Base-by-base conservation (phyloP, 2,329 filamentous ascomycete genomes). In the Alternaria triticina region DNA sequence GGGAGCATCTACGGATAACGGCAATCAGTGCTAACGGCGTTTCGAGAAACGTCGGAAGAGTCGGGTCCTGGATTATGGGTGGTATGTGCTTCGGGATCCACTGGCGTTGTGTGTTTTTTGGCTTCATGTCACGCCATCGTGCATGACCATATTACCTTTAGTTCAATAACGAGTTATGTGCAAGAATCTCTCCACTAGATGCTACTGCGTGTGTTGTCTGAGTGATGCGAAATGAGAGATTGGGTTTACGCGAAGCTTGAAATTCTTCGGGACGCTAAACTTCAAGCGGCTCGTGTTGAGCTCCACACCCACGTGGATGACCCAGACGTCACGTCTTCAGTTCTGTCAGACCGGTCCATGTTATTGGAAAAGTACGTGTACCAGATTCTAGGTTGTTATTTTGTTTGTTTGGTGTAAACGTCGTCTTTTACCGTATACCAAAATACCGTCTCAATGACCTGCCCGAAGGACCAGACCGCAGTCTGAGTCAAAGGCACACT, bases 121-220 rank as follows among this genome's bases (percentile, higher is more conserved):
- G 30, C 7, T 43, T 30, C 17, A 62, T 59, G 55, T 27, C 30
- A 46, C 56, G 59, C 45, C 28, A 25, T 36, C 20, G 44, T 61
- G 46, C 27, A 52, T 40, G 36, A 30, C 40, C 30, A 28, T 49
- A 47, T 51, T 52, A 51, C 9, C 27, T 36, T 45, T 57, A 20
- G 15, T 45, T 23, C 28, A 13, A 52, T 46, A 51, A 61, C 36
- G 46, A 58, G 49, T 58, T 58, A 22, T 23, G 46, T 58, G 27
- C 40, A 36, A 36, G n/a, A 11, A 36, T 40, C 12, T 20, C 13
- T 6, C 36, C 5, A 40, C 1, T 13, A 15, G 20, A 40, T 25
- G 4, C 12, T n/a, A 25, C 10, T 25, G 8, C 6, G 28, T 11
- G 20, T 52, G 4, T 5, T 20, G 8, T 25, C 23, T 9, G 6